A percentile compares a stretch with the other conserved stretches of the same genome.
These are phyloP conservation scores for Podospora didyma DNA, from an alignment of 495 filamentous ascomycete species.

Conservation along the genomic window DNA sequence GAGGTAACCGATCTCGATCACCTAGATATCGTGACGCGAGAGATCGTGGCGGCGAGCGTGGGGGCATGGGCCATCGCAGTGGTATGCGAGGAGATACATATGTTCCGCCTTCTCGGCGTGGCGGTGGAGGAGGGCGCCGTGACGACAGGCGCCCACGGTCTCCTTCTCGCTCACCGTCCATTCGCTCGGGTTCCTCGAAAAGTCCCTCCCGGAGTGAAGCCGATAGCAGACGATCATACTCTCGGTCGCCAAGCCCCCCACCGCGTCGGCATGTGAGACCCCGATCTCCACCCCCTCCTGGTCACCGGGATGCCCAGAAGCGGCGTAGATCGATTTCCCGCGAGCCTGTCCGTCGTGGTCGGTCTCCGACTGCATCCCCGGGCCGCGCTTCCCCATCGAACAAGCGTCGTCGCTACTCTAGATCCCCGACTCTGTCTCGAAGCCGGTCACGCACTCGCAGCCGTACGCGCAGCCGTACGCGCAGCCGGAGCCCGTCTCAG, in stretches of 20 bases:
- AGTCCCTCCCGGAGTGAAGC: slow-evolving; percentile 32
- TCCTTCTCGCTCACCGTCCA: slow-evolving; percentile 26
- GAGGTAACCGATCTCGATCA: slow-evolving; percentile 53
- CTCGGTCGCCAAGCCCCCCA: slow-evolving; percentile 36
- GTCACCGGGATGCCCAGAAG: slow-evolving; percentile 33
- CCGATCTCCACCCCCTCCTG: slow-evolving; percentile 42
- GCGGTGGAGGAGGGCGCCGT: slow-evolving; percentile 19
- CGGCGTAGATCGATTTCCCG: slow-evolving; percentile 38
- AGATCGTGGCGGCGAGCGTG: slow-evolving; percentile 18
- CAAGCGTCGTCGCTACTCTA: slow-evolving; percentile 31
- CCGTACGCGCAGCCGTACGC: slow-evolving; percentile 28
- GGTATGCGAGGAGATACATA: slow-evolving; percentile 26
- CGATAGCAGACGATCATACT: slow-evolving; percentile 26
- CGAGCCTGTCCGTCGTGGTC: slow-evolving; percentile 17
- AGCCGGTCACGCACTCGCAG: slow-evolving; percentile 38
- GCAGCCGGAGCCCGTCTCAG: slow-evolving; percentile 21
- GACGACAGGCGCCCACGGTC: slow-evolving; percentile 31
- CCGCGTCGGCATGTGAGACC: slow-evolving; percentile 25
- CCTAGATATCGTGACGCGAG: slow-evolving; percentile 38
- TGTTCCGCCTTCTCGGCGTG: slow-evolving; percentile 24
- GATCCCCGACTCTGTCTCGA: slow-evolving; percentile 38
- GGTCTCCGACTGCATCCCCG: slow-evolving; percentile 29
- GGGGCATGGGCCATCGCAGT: slow-evolving; percentile 7
- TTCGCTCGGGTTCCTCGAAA: slow-evolving; percentile 23
- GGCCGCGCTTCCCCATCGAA: slow-evolving; percentile 23